A percentile compares a stretch with the other conserved stretches of the same genome.
Conservation (phyloP, 441 rosid species). For the Euphorbia corollata region DNA sequence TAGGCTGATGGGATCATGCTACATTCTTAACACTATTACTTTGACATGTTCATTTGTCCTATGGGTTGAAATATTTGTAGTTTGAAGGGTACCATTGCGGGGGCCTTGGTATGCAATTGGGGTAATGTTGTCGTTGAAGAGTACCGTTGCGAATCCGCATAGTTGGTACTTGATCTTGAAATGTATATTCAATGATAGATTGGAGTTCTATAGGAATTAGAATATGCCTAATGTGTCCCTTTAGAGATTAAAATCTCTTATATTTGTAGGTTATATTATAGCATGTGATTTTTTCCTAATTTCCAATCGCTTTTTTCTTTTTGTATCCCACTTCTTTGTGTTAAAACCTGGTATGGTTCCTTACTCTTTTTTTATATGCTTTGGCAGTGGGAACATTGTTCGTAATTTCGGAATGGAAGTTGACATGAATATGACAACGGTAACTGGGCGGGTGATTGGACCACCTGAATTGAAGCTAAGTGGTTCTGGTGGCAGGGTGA, state of each 20-base stretch:
- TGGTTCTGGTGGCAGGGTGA: slow-evolving; percentile 30
- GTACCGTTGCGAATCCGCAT: not conserved
- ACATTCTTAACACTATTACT: not conserved
- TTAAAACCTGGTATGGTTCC: not conserved
- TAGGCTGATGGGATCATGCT: not conserved
- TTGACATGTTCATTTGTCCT: not conserved
- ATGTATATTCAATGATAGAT: not conserved
- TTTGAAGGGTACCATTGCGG: too few relatives aligned
- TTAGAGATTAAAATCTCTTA: too few relatives aligned
- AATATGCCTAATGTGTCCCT: not conserved
- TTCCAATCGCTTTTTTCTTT: not conserved
- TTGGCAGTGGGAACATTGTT: slow-evolving; percentile 35
- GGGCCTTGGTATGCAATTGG: too few relatives aligned
- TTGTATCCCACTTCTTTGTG: too few relatives aligned
- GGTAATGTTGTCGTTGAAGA: too few relatives aligned
- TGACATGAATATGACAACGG: slow-evolving; percentile 49
- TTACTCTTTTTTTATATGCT: not conserved
- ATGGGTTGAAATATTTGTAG: not conserved
- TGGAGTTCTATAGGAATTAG: not conserved
- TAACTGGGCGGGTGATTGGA: slow-evolving; percentile 57
- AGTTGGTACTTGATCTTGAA: not conserved
- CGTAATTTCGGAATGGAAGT: slow-evolving; percentile 60
- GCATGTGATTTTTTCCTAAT: not conserved
- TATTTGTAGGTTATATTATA: not conserved
- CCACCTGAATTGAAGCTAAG: slow-evolving; percentile 65